A percentile compares a stretch with the other conserved stretches of the same genome.
Evolutionary conservation across 129 eudicot genomes (phyloP).

Genomic region (Tanacetum coccineum): DNA sequence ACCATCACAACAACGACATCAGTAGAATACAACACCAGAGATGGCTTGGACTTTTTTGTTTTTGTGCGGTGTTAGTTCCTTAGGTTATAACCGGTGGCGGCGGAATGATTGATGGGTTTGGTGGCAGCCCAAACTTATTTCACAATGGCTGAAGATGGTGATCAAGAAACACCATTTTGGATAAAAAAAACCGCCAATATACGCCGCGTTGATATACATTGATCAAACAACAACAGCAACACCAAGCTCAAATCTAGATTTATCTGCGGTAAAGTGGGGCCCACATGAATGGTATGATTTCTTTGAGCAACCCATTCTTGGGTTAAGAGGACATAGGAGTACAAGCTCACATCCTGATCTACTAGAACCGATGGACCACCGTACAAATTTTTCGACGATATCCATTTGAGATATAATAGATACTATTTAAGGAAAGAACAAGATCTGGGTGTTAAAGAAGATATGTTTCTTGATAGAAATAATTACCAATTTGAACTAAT

Average conservation of each 20-base stretch:
- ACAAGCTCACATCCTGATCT: slow-evolving; percentile 88
- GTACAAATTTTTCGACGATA: slow-evolving; percentile 64
- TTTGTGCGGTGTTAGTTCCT: too few species aligned
- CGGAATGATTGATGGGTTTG: too few species aligned
- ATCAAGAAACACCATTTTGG: slow-evolving; percentile 73
- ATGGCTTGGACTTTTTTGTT: too few species aligned
- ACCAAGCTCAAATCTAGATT: too few species aligned
- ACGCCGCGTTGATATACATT: slow-evolving; percentile 53
- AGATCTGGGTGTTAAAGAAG: slow-evolving; percentile 26
- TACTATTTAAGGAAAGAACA: slow-evolving; percentile 36
- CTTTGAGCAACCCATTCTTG: slow-evolving; percentile 36
- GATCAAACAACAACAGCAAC: too few species aligned
- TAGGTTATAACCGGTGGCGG: too few species aligned
- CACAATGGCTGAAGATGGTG: slow-evolving; percentile 58
- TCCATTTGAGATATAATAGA: slow-evolving; percentile 36
- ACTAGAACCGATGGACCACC: slow-evolving; percentile 38
- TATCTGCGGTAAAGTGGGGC: slow-evolving; percentile 27
- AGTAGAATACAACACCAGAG: too few species aligned
- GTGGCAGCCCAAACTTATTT: too few species aligned
- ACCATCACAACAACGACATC: too few species aligned
- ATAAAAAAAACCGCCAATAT: slow-evolving; percentile 55
- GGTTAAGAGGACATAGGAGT: slow-evolving; percentile 51
- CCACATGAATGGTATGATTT: slow-evolving; percentile 47
- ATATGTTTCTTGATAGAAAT: slow-evolving; percentile 41
- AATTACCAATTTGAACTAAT: too few species aligned